These are phyloP conservation scores for Mycena rebaudengoi DNA, from an alignment of 768 basidiomycete genomes.

Conservation along the genomic window DNA sequence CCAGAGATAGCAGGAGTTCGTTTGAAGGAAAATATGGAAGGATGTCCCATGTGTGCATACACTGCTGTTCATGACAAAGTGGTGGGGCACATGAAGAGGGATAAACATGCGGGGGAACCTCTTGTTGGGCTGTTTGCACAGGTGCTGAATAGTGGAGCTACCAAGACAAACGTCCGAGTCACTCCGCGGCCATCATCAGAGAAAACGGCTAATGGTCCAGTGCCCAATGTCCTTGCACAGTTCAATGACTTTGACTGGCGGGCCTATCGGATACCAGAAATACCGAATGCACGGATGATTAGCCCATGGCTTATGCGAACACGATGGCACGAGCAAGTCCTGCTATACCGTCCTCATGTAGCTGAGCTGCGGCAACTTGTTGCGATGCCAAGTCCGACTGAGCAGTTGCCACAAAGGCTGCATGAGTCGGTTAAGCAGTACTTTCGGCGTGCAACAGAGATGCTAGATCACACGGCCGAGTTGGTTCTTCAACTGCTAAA, in stretches of 20 bases:
- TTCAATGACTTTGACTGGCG: background rate
- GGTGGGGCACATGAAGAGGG: background rate
- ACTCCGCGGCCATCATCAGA: background rate
- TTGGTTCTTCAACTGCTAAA: conserved; percentile 26
- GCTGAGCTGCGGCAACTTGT: background rate
- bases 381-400: background rate
- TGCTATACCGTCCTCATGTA: background rate
- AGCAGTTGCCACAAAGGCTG: background rate
- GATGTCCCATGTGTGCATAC: background rate
- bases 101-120: background rate
- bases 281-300: background rate
- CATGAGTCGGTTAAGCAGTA: background rate
- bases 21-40: background rate
- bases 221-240: background rate
- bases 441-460: background rate
- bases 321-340: background rate
- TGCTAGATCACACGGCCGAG: conserved; percentile 17
- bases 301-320: conserved; percentile 1
- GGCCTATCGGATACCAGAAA: background rate
- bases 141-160: background rate
- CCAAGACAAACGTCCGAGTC: background rate
- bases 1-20: background rate
- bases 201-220: background rate
- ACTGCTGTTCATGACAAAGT: background rate
- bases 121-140: background rate